Evolutionary conservation across 1,284 basidiomycete species (phyloP), one percentile per base, ranked within the genome.

Genomic region (Marasmius sp.): DNA sequence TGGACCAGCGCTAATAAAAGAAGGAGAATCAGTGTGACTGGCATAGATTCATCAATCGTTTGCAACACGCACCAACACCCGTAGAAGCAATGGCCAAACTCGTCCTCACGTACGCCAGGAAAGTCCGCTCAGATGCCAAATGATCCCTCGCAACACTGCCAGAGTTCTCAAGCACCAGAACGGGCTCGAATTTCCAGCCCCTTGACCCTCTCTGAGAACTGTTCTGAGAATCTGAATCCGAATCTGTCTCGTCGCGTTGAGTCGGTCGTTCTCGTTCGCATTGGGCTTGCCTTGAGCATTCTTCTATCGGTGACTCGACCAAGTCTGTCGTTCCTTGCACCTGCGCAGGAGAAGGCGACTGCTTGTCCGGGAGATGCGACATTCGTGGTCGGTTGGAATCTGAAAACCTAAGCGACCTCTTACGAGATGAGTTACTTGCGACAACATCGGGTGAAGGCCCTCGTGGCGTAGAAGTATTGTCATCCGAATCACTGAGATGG

Each of bases 61-160:
- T 14, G 45, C 51, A 37, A 60, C 50, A 74, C 80, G 59, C 61
- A 82, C 82, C 81, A 33, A 86, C 82, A 14, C 83, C 83, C 14
- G 77, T 75, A 3, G 78, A 75, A 1, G 81, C 77, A 16, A 84
- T 68, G 1, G 76, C 76, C 14, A 82, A 66, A 63, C 79, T 79
- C 1, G 82, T 83, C 43, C 81, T 71, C n/a, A 83, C 73, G 68
- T 82, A 83, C 16, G 81, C 79, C 38, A 83, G 67, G 63, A 79
- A 84, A 0, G 82, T 84, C 2, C 81, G 71, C 62, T 84, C 81
- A 16, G 74, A 77, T 0, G 82, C 81, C 6, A 83, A 70, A 68
- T 84, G 82, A 67, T 83, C 82, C 20, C 81, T 70, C 6, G 81
- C 81, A 1, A 79, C 77, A 58, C 76, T 79, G 9, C 80, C 80